Evolutionary conservation across 768 basidiomycete species (phyloP), one percentile per base, ranked within the genome.

Genomic region (Favolaschia claudopus): DNA sequence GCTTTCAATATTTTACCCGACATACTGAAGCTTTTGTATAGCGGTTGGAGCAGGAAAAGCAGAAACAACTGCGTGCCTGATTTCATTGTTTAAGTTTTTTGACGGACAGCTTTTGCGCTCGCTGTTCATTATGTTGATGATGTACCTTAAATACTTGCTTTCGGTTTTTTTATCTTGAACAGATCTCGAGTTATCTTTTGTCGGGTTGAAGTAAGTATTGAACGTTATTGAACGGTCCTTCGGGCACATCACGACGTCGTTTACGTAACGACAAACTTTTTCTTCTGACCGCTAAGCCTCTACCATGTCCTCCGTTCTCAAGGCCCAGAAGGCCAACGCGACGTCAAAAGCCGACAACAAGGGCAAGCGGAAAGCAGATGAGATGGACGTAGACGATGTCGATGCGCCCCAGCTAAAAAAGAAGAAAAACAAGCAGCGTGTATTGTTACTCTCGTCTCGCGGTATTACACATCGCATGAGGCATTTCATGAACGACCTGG

Each of bases 401-500:
- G 71, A 70, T 31, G 67, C 63, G 22, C 66, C 70, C 32, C 69
- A 66, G 7, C 70, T 78, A 15, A 87, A 84, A 70, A 82, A 77
- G 72, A 87, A 86, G 76, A 88, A 86, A 74, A 96, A 98, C 80
- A 97, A 95, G 83, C 96, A 99, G 80, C 87, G 96, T 62, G 96
- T 98, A 7, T 79, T 99, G 50, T 72, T 99, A 67, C 85, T 98
- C 46, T 94, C 92, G 37, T 99, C 96, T 46, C 83, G 97, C 55
- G 97, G 97, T 49, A 85, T 98, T 53, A 98, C 95, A 19, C 92
- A 96, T 74, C 86, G 97, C 25, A 98, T 98, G 95, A 80, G 97
- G 62, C 97, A 99, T 74, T 80, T 99, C 57, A 95, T 98, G 94
- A 92, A 89, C 66, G 97, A 99, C 73, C 70, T 99, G 50, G 93